Evolutionary conservation across 2,329 filamentous ascomycete genomes (phyloP).

Genomic region (Alternaria novae-zelandiae): DNA sequence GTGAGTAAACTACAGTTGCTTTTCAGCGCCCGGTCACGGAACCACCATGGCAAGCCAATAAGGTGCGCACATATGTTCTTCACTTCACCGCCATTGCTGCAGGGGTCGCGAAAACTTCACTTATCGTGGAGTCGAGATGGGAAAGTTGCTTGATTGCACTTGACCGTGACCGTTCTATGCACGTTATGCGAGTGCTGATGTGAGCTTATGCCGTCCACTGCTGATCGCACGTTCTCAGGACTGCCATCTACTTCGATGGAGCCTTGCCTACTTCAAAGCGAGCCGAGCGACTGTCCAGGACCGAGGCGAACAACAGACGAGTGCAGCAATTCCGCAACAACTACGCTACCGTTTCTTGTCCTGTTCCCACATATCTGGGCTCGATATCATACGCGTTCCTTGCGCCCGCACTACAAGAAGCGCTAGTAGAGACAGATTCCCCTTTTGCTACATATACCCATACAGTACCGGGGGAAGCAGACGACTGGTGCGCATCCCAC

Average conservation of each 20-base stretch:
- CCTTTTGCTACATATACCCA: constrained; percentile 52
- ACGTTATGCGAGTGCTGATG: constrained; percentile 12
- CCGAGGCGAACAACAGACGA: constrained; percentile 63
- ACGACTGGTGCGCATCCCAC: constrained; percentile 75
- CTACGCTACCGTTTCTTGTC: constrained; percentile 32
- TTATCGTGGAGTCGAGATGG: background rate
- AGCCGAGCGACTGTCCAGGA: constrained; percentile 65
- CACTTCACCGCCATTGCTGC: constrained; percentile 4
- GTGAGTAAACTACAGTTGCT: constrained; percentile 56
- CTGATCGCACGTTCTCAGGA: constrained; percentile 30
- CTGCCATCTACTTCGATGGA: constrained; percentile 85
- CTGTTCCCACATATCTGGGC: constrained; percentile 36
- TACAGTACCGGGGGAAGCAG: constrained; percentile 84
- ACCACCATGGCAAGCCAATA: constrained; percentile 14
- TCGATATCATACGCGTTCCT: constrained; percentile 69
- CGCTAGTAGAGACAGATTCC: constrained; percentile 56
- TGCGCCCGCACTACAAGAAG: constrained; percentile 77
- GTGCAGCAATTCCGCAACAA: constrained; percentile 58
- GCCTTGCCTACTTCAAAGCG: constrained; percentile 74
- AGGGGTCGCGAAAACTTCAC: constrained; percentile 3
- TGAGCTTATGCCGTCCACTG: constrained; percentile 21
- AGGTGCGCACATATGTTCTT: constrained; percentile 20
- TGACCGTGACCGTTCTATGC: constrained; percentile 20
- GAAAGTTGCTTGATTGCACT: constrained; percentile 10
- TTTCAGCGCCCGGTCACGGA: constrained; percentile 10